Conservation (phyloP, 2,329 filamentous ascomycete genomes). For the Aspergillus bombycis region DNA sequence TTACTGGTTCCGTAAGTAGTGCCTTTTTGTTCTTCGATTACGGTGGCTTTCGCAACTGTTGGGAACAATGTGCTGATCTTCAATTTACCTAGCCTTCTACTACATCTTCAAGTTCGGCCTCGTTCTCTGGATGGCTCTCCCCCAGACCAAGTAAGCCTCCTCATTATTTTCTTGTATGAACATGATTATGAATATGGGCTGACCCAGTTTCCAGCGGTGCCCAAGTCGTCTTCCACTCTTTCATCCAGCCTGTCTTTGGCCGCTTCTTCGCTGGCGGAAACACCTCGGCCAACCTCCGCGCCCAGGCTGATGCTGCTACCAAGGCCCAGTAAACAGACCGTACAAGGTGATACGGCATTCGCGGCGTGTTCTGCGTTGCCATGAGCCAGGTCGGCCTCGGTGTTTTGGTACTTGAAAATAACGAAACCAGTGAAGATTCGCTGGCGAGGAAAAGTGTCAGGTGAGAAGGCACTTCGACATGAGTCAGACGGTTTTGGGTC, state of each 20-base stretch:
- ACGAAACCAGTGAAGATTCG: not conserved
- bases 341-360: conserved; percentile 12
- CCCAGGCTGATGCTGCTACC: conserved; percentile 75
- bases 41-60: not conserved
- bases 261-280: conserved; percentile 83
- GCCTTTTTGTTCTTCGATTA: not conserved
- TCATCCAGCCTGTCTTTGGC: conserved; percentile 87
- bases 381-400: not conserved
- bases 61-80: conserved; percentile 26
- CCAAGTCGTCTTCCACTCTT: conserved; percentile 94
- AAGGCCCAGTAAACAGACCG: conserved; percentile 56
- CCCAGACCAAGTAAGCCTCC: conserved; percentile 78
- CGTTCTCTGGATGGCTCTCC: conserved; percentile 96
- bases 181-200: not conserved
- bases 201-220: conserved; percentile 70
- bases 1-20: conserved; percentile 66
- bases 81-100: conserved; percentile 72
- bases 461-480: not conserved
- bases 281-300: conserved; percentile 83
- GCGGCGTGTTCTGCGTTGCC: conserved; percentile 6
- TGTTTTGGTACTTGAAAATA: not conserved
- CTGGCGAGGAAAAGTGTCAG: conserved; percentile 2
- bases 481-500: conserved; percentile 5
- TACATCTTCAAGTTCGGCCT: conserved; percentile 99
- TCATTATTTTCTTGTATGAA: not conserved